Evolutionary conservation across 495 filamentous ascomycete genomes (phyloP).

Genomic region (Cenococcum geophilum): DNA sequence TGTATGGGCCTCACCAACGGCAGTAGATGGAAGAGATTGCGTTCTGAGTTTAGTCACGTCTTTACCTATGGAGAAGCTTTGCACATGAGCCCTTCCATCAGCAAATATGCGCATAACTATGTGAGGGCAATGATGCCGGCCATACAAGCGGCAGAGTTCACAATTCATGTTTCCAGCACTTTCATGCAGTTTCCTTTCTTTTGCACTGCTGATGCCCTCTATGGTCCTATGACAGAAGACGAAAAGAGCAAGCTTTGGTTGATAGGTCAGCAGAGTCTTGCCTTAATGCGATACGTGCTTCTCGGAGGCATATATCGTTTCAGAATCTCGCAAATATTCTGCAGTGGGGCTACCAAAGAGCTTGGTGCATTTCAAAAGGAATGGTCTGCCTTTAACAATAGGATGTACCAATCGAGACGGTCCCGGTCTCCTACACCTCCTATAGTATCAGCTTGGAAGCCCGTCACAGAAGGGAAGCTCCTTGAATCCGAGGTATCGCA

Average conservation of each 20-base stretch:
- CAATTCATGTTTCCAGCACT: not conserved
- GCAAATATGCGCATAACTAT: not conserved
- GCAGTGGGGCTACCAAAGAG: not conserved
- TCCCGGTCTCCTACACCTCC: conserved; percentile 18
- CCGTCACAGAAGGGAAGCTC: conserved; percentile 11
- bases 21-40: conserved; percentile 19
- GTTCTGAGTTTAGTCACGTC: conserved; percentile 5
- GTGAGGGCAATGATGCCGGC: not conserved
- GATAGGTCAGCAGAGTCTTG: conserved; percentile 1
- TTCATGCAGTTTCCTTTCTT: conserved; percentile 7
- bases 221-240: not conserved
- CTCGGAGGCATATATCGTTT: conserved; percentile 1
- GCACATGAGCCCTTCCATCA: conserved; percentile 9
- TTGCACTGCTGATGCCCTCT: not conserved
- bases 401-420: conserved; percentile 1
- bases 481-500: not conserved
- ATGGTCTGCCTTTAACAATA: conserved; percentile 7
- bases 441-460: conserved; percentile 25
- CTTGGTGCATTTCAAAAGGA: not conserved
- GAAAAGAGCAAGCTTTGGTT: conserved; percentile 4
- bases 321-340: not conserved
- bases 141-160: not conserved
- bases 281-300: conserved; percentile 6
- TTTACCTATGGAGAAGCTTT: conserved; percentile 11
- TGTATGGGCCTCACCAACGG: conserved; percentile 40